Conservation (phyloP, 371 early-diverging fungal genomes). For the Entomophthora muscae region DNA sequence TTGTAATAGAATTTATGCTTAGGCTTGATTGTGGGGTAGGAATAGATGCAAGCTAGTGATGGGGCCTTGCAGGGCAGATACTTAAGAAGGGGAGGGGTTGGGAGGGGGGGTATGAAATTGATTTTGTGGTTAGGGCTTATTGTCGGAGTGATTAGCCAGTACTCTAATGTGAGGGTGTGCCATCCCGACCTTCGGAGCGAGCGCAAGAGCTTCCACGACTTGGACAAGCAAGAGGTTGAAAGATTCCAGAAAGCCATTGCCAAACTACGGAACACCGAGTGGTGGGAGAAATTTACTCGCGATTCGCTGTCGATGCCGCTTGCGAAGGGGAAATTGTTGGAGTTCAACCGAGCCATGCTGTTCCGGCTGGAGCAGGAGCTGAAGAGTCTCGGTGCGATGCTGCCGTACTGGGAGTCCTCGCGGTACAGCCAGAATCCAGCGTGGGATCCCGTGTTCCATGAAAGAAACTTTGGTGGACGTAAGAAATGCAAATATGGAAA, state of each 20-base stretch:
- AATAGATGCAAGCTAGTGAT: too few species aligned
- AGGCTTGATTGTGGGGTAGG: too few species aligned
- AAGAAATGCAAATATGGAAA: neutral
- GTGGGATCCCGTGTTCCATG: neutral
- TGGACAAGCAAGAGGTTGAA: neutral
- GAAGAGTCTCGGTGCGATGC: neutral
- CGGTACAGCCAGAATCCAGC: neutral
- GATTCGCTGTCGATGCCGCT: neutral
- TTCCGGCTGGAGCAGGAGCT: neutral
- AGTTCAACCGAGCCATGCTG: neutral
- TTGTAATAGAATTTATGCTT: too few species aligned
- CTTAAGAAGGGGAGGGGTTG: too few species aligned
- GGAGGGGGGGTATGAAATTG: neutral
- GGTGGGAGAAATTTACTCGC: too few species aligned
- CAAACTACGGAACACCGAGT: too few species aligned
- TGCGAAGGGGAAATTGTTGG: neutral
- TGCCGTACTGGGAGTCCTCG: neutral
- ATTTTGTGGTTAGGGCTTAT: neutral
- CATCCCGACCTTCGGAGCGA: neutral
- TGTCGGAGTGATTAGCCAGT: neutral
- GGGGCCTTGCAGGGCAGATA: too few species aligned
- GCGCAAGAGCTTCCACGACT: neutral
- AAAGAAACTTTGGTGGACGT: neutral
- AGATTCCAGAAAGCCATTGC: too few species aligned
- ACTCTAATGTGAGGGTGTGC: neutral